Conservation (phyloP, 352 stramenopile species). For the Phytophthora cactorum region DNA sequence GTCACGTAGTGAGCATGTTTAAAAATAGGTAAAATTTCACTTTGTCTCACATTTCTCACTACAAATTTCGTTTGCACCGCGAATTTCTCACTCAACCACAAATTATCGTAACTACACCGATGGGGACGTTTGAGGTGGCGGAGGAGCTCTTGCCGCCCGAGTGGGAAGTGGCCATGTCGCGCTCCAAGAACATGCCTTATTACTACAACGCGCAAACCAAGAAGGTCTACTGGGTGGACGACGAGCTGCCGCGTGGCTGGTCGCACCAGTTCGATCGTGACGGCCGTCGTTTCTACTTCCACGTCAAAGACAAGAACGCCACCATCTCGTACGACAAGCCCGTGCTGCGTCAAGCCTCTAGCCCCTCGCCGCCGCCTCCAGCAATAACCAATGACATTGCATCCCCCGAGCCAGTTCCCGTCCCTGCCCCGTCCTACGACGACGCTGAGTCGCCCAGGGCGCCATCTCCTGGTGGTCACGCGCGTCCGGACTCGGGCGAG, state of each 20-base stretch:
- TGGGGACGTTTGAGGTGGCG: slow-evolving; percentile 46
- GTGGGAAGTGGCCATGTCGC: slow-evolving; percentile 83
- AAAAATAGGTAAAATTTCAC: too few relatives aligned
- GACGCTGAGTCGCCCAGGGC: slow-evolving; percentile 13
- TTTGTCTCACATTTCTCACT: neutral
- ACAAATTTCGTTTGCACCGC: neutral
- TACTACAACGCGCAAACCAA: slow-evolving; percentile 82
- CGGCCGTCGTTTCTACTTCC: slow-evolving; percentile 72
- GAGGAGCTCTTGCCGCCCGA: slow-evolving; percentile 69
- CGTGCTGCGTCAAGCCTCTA: slow-evolving; percentile 33
- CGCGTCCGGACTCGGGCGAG: slow-evolving; percentile 11
- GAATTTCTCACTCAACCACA: neutral
- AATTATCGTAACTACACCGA: neutral
- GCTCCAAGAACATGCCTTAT: slow-evolving; percentile 86
- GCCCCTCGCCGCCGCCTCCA: slow-evolving; percentile 3
- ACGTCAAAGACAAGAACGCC: slow-evolving; percentile 71
- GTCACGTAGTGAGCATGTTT: too few relatives aligned
- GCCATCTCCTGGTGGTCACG: slow-evolving; percentile 6
- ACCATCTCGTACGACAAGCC: slow-evolving; percentile 82
- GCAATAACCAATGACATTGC: neutral
- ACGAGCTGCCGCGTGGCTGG: slow-evolving; percentile 82
- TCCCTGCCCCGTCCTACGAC: slow-evolving; percentile 57
- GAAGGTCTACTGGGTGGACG: slow-evolving; percentile 87
- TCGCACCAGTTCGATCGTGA: slow-evolving; percentile 79
- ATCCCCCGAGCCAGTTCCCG: slow-evolving; percentile 47